Evolutionary conservation across 345 rosid genomes (phyloP).

Genomic region (Diplotaxis tenuifolia): DNA sequence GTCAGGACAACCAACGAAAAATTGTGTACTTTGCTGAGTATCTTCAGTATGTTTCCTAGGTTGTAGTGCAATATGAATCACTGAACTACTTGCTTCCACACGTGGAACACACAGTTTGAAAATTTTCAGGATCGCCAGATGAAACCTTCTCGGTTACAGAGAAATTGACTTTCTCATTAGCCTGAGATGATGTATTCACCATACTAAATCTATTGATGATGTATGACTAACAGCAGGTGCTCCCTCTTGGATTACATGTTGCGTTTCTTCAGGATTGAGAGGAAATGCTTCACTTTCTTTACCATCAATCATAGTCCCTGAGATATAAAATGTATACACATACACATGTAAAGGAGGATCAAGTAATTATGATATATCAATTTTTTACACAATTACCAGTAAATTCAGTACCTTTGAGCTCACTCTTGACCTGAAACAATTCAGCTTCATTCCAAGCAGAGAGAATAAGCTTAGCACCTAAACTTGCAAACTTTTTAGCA

Average conservation of each 20-base stretch:
- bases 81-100: constrained; percentile 37
- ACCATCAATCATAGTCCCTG: constrained; percentile 29
- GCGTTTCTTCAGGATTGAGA: background rate
- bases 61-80: too few relatives aligned
- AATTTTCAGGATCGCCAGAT: constrained; percentile 32
- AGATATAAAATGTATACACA: too few relatives aligned
- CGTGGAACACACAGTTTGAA: constrained; percentile 31
- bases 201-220: constrained; percentile 31
- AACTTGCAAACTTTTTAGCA: too few relatives aligned
- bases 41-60: too few relatives aligned
- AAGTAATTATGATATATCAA: constrained; percentile 13
- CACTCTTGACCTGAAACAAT: too few relatives aligned
- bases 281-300: too few relatives aligned
- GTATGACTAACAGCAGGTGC: constrained; percentile 14
- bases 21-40: too few relatives aligned
- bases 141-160: constrained; percentile 29
- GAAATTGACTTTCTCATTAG: constrained; percentile 22
- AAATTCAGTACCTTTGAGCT: too few relatives aligned
- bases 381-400: too few relatives aligned
- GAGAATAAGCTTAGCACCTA: too few relatives aligned
- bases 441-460: too few relatives aligned
- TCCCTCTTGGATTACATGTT: constrained; percentile 26
- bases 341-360: background rate
- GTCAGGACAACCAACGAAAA: constrained; percentile 24
- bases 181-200: too few relatives aligned